Evolutionary conservation across 352 stramenopile genomes (phyloP), one percentile per base, ranked within the genome.

Genomic region (Pythium dissimile): DNA sequence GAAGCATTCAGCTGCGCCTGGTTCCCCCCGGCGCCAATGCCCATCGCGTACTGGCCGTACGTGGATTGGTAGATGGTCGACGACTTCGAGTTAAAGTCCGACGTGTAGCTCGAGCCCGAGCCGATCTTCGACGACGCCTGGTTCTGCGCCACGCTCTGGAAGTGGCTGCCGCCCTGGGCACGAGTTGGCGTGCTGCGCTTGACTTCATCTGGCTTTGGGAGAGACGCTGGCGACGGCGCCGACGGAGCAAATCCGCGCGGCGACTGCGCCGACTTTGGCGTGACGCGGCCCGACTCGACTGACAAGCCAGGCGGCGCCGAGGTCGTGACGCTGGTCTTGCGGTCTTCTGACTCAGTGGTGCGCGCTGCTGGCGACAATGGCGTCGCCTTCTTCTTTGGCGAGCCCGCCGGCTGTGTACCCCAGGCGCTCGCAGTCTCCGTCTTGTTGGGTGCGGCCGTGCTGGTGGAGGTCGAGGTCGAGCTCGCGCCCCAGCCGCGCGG

Each of bases 131-230:
- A 68, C 23, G 54, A 54, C 15, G 31, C 32, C 53, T 89, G 83
- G 5, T 69, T 41, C 53, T 88, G 80, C 2, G 73, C 27, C 24
- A 53, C 62, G n/a, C 56, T 59, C 27, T 48, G 50, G 27, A 57
- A 57, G 50, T 47, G 50, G 45, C 45, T 28, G 32, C 52, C 59
- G 30, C 57, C 65, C 56, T 84, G 82, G 4, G 62, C 59, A 27
- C 79, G 79, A 11, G 74, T 88, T 32, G 82, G 82, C 4, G 80
- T 90, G 51, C 67, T 72, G 55, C 82, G 77, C 67, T 91, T 92
- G 24, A 94, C 84, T 24, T 92, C 84, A 35, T 93, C 83, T 5
- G 85, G 85, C 68, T 94, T 94, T 38, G 85, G 85, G 6, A 94
- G 71, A 50, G 85, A 79, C n/a, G 82, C 82, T n/a, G 85, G 85